phyloP scores from a whole-genome alignment of 2,329 filamentous ascomycete species.

The Diaporthe vexans region DNA sequence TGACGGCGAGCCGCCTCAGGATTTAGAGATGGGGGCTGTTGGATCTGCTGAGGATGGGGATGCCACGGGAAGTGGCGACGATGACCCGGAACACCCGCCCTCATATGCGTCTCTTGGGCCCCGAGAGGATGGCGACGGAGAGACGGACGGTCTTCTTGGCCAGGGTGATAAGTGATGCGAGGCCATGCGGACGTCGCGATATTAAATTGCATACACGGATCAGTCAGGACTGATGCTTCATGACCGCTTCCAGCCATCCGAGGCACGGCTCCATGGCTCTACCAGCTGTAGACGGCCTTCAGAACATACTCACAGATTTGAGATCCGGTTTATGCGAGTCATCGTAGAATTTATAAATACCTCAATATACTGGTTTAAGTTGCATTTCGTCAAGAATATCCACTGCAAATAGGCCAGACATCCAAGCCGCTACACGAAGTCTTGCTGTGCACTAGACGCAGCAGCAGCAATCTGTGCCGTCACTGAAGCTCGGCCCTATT shows the following conservation, averaged over 20 bases:
- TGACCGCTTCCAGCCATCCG: too few relatives aligned
- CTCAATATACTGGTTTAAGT: too few relatives aligned
- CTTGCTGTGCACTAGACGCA: background rate
- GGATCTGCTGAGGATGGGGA: constrained; percentile 5
- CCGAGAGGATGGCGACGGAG: background rate
- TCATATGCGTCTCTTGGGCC: background rate
- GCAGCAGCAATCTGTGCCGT: background rate
- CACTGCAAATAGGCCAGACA: background rate
- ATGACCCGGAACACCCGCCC: background rate
- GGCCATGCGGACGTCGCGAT: too few relatives aligned
- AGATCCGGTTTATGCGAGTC: too few relatives aligned
- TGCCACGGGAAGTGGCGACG: background rate
- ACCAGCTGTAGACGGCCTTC: too few relatives aligned
- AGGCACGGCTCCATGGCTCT: background rate
- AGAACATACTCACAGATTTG: background rate
- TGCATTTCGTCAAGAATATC: background rate
- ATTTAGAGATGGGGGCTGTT: constrained; percentile 26
- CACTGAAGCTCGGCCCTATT: background rate
- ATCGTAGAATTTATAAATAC: background rate
- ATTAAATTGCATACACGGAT: background rate
- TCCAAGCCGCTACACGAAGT: too few relatives aligned
- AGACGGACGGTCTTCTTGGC: background rate
- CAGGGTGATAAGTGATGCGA: background rate
- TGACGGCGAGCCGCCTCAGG: background rate
- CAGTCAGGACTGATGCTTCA: background rate